Conservation (phyloP, 2,329 filamentous ascomycete genomes). For the Talaromyces sp. region DNA sequence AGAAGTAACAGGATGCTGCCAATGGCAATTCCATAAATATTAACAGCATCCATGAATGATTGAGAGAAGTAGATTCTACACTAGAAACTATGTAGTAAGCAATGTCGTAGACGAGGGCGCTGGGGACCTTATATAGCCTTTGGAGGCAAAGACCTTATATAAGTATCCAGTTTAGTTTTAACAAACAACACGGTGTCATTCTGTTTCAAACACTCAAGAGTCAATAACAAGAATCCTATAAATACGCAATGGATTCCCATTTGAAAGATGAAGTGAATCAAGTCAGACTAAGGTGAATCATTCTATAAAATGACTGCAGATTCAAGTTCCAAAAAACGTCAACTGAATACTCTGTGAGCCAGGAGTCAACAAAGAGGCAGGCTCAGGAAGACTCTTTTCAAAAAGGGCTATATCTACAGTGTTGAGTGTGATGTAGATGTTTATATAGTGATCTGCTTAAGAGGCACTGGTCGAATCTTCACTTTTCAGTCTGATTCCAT, state of each 20-base stretch:
- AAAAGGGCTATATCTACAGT: not conserved
- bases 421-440: not conserved
- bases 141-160: not conserved
- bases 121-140: not conserved
- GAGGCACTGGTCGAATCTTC: not conserved
- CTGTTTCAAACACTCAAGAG: not conserved
- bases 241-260: not conserved
- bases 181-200: not conserved
- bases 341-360: not conserved
- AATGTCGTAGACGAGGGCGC: not conserved
- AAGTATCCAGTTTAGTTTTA: not conserved
- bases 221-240: not conserved
- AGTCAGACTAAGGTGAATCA: not conserved
- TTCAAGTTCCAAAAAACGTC: not conserved
- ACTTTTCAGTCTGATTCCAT: not conserved
- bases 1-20: not conserved
- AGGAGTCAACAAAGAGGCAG: not conserved
- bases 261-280: not conserved
- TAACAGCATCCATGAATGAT: not conserved
- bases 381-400: not conserved
- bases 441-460: not conserved
- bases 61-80: not conserved
- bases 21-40: not conserved
- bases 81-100: not conserved
- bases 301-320: not conserved